Evolutionary conservation across 1,284 basidiomycete genomes (phyloP).

Genomic region (Clitocybe nebularis): DNA sequence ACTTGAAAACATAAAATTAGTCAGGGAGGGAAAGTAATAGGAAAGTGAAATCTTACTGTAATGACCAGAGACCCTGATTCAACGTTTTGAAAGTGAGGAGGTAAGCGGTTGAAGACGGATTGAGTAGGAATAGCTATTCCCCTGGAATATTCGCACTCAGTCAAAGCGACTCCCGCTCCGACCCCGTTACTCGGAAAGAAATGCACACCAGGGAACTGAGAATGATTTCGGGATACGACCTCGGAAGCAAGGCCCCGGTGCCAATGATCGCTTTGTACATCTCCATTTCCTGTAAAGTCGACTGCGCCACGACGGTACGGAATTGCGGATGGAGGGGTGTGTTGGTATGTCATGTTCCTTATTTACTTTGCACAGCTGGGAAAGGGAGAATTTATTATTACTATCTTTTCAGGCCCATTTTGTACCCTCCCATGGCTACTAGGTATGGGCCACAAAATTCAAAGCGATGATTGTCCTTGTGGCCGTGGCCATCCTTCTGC

Average conservation of each 20-base stretch:
- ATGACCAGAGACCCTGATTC: slow-evolving; percentile 8
- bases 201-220: slow-evolving; percentile 9
- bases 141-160: slow-evolving; percentile 14
- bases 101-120: slow-evolving; percentile 5
- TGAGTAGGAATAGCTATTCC: slow-evolving; percentile 8
- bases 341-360: too few relatives aligned
- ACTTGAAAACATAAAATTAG: slow-evolving; percentile 1
- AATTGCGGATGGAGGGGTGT: background rate
- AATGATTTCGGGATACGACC: slow-evolving; percentile 11
- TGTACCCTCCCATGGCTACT: too few relatives aligned
- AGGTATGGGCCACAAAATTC: too few relatives aligned
- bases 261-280: slow-evolving; percentile 15
- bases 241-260: slow-evolving; percentile 8
- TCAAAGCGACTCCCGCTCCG: slow-evolving; percentile 12
- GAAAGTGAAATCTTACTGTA: slow-evolving; percentile 4
- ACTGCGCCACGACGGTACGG: slow-evolving; percentile 11
- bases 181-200: slow-evolving; percentile 12
- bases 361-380: too few relatives aligned
- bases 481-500: too few relatives aligned
- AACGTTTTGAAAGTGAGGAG: slow-evolving; percentile 5
- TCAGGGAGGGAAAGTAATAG: background rate
- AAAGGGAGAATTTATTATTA: too few relatives aligned
- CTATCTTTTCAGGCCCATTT: too few relatives aligned
- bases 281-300: slow-evolving; percentile 10
- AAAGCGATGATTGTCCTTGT: too few relatives aligned